A percentile compares a stretch with the other conserved stretches of the same genome.
phyloP scores from a whole-genome alignment of 2,329 filamentous ascomycete genomes.

The Paraphoma chrysanthemicola region DNA sequence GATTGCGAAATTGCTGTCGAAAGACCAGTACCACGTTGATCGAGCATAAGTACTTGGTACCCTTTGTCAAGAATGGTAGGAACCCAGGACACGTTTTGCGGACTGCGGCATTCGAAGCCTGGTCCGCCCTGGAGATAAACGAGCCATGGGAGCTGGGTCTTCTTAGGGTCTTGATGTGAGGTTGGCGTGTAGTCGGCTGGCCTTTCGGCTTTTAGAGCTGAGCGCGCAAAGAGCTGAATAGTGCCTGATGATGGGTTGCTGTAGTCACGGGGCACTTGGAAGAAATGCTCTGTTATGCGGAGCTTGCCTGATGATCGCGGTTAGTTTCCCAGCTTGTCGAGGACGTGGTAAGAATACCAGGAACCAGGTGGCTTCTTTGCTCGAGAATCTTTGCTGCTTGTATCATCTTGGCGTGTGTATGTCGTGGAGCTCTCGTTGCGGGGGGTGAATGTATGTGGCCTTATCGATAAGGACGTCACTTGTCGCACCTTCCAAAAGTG shows the following conservation, averaged over 20 bases:
- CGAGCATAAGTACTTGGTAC: constrained; percentile 84
- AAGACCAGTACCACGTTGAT: constrained; percentile 88
- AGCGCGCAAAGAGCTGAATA: constrained; percentile 80
- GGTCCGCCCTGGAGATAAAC: constrained; percentile 87
- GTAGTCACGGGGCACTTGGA: constrained; percentile 85
- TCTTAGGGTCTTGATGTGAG: constrained; percentile 59
- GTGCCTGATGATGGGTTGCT: constrained; percentile 64
- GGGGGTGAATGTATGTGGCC: constrained; percentile 17
- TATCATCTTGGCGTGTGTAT: constrained; percentile 40
- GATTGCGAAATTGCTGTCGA: constrained; percentile 80
- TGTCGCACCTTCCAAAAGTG: not conserved
- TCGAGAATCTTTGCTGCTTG: constrained; percentile 56
- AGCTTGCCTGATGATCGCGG: constrained; percentile 66
- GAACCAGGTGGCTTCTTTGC: constrained; percentile 53
- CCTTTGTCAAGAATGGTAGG: constrained; percentile 75
- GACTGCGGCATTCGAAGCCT: constrained; percentile 76
- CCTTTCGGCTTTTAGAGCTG: constrained; percentile 70
- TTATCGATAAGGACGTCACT: constrained; percentile 28
- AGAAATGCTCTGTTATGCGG: constrained; percentile 81
- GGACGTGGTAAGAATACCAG: constrained; percentile 40
- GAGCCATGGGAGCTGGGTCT: constrained; percentile 63
- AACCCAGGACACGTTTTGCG: constrained; percentile 77
- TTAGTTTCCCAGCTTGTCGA: too few species aligned
- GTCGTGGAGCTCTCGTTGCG: constrained; percentile 3
- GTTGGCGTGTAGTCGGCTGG: constrained; percentile 58